phyloP scores from a whole-genome alignment of 2,329 filamentous ascomycete genomes.

The Myriangium duriaei region DNA sequence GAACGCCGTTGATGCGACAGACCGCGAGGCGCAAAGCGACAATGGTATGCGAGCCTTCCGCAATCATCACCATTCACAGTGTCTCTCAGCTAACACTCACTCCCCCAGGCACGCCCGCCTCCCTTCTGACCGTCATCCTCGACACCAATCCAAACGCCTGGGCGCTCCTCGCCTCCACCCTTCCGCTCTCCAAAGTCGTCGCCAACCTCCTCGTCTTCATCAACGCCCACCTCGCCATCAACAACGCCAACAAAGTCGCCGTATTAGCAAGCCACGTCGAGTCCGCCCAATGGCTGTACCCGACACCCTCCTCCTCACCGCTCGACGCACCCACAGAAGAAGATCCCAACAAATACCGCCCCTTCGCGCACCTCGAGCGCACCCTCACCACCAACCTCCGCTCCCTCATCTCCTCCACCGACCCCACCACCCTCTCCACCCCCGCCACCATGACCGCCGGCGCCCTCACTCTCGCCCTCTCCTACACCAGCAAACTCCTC shows the following conservation, averaged over 20 bases:
- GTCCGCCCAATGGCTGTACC: slow-evolving; percentile 82
- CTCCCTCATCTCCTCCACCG: slow-evolving; percentile 59
- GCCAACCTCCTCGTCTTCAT: slow-evolving; percentile 90
- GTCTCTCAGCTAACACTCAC: neutral
- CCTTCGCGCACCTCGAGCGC: slow-evolving; percentile 77
- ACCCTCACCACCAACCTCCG: slow-evolving; percentile 64
- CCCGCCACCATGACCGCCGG: slow-evolving; percentile 82
- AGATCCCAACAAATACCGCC: slow-evolving; percentile 79
- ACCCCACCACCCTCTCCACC: slow-evolving; percentile 48
- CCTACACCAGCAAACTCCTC: slow-evolving; percentile 76
- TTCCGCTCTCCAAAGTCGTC: slow-evolving; percentile 72
- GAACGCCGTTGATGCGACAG: slow-evolving; percentile 52
- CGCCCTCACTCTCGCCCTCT: slow-evolving; percentile 76
- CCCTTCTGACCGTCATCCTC: slow-evolving; percentile 78
- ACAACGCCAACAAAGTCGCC: slow-evolving; percentile 84
- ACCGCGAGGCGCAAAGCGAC: slow-evolving; percentile 27
- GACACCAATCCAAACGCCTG: slow-evolving; percentile 96
- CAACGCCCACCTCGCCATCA: slow-evolving; percentile 90
- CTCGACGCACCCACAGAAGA: slow-evolving; percentile 19
- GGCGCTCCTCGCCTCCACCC: slow-evolving; percentile 60
- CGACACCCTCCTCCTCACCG: slow-evolving; percentile 31
- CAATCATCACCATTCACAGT: neutral
- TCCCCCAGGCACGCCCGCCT: slow-evolving; percentile 47
- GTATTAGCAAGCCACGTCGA: slow-evolving; percentile 82
- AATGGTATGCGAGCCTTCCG: slow-evolving; percentile 12